These are phyloP conservation scores for Hortiboletus flavorubellus DNA, from an alignment of 768 basidiomycete species.

Conservation along the genomic window DNA sequence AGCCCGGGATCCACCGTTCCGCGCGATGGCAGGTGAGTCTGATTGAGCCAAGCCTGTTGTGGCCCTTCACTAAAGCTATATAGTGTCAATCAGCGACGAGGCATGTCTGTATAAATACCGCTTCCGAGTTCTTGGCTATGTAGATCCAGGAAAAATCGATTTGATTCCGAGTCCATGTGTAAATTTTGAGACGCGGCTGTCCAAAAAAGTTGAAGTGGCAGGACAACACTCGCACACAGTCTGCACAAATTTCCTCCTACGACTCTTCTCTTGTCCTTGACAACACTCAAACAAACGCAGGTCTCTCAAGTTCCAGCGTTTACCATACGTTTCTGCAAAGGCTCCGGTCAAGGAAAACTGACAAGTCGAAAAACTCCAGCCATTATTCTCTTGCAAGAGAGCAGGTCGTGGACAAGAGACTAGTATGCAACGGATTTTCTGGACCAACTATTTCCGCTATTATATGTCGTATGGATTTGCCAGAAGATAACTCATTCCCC, in stretches of 20 bases:
- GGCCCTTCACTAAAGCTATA: background rate
- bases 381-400: too few relatives aligned
- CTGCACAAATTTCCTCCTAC: background rate
- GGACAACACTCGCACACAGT: background rate
- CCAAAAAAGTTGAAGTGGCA: background rate
- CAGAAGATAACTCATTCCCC: background rate
- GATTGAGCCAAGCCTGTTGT: background rate
- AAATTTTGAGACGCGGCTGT: background rate
- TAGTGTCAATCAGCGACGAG: background rate
- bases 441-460: too few relatives aligned
- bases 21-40: background rate
- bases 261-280: background rate
- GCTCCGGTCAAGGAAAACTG: too few relatives aligned
- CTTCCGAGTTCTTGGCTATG: background rate
- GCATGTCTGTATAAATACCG: background rate
- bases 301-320: background rate
- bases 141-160: background rate
- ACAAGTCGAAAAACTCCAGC: too few relatives aligned
- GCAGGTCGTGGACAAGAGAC: too few relatives aligned
- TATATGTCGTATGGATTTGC: too few relatives aligned
- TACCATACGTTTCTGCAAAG: background rate
- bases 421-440: too few relatives aligned
- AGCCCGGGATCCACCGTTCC: background rate
- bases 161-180: background rate
- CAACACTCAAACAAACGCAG: background rate